phyloP scores from a whole-genome alignment of 371 early-diverging fungal genomes.

The Rhizopus arrhizus region DNA sequence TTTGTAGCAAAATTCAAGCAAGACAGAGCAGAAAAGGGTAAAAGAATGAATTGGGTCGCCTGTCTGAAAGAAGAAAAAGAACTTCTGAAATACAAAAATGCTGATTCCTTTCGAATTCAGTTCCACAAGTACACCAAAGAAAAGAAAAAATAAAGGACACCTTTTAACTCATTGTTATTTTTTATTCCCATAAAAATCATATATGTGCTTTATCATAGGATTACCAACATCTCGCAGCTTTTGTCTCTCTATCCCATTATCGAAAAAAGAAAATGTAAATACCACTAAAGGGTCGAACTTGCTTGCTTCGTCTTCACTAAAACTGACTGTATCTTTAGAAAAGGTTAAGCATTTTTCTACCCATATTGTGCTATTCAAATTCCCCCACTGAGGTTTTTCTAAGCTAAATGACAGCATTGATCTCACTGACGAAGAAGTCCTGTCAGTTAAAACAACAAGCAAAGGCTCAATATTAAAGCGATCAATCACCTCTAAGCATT shows the following conservation, averaged over 20 bases:
- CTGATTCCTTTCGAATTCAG: neutral
- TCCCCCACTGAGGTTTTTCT: constrained; percentile 8
- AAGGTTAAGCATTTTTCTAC: constrained; percentile 11
- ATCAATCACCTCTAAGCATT: constrained; percentile 15
- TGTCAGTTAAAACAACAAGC: constrained; percentile 21
- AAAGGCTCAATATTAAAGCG: constrained; percentile 14
- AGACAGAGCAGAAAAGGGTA: constrained; percentile 6
- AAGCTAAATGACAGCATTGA: constrained; percentile 10
- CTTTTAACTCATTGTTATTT: neutral
- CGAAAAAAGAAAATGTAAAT: constrained; percentile 8
- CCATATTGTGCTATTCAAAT: constrained; percentile 7
- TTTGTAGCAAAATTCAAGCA: constrained; percentile 9
- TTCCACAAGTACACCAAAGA: neutral
- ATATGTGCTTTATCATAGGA: constrained; percentile 10
- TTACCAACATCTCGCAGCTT: constrained; percentile 18
- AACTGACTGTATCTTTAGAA: constrained; percentile 9
- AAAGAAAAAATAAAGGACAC: neutral
- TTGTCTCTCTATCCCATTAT: constrained; percentile 13
- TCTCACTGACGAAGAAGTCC: constrained; percentile 12
- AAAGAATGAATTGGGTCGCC: constrained; percentile 1
- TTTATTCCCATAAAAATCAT: constrained; percentile 6
- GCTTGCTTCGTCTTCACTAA: constrained; percentile 9
- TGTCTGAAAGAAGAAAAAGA: constrained; percentile 7
- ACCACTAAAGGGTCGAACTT: constrained; percentile 10
- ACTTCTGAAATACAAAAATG: neutral